Evolutionary conservation across 2,329 filamentous ascomycete species (phyloP).

Genomic region (Aspergillus sp.): DNA sequence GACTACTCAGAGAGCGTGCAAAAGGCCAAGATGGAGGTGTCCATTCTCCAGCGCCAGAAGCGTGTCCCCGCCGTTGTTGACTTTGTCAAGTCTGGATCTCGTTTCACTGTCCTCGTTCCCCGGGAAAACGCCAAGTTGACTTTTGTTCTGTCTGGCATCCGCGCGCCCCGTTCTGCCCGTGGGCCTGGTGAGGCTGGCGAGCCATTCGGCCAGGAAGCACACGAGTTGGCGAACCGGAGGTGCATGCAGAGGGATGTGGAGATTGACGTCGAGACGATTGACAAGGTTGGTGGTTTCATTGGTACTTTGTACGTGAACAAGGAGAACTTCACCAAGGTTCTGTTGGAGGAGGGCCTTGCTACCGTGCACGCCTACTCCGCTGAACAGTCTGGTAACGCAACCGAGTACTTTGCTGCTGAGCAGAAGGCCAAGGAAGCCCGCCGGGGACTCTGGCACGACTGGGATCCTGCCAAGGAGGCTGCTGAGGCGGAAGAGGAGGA

Average conservation of each 20-base stretch:
- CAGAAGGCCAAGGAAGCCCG: conserved; percentile 79
- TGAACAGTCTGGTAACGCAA: conserved; percentile 85
- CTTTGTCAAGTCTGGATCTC: conserved; percentile 93
- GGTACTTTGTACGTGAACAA: conserved; percentile 88
- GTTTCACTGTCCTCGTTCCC: conserved; percentile 86
- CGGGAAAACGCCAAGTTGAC: conserved; percentile 92
- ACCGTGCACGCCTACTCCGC: conserved; percentile 91
- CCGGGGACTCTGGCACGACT: conserved; percentile 89
- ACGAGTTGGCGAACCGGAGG: conserved; percentile 81
- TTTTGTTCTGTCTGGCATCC: conserved; percentile 87
- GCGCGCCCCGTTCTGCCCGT: conserved; percentile 78
- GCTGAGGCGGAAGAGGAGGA: conserved; percentile 49
- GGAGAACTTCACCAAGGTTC: conserved; percentile 87
- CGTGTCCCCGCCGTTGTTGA: conserved; percentile 90
- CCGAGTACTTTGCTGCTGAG: conserved; percentile 81
- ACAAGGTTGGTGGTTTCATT: conserved; percentile 97
- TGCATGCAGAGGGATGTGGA: conserved; percentile 94
- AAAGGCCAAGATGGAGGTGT: conserved; percentile 90
- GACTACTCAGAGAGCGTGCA: conserved; percentile 90
- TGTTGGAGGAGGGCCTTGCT: conserved; percentile 90
- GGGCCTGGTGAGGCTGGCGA: conserved; percentile 75
- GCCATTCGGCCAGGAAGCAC: conserved; percentile 89
- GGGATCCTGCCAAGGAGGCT: conserved; percentile 81
- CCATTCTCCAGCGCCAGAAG: conserved; percentile 80
- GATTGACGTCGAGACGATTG: conserved; percentile 87